These are phyloP conservation scores for Lignosus rhinocerotis DNA, from an alignment of 1,284 basidiomycete genomes.

Conservation along the genomic window DNA sequence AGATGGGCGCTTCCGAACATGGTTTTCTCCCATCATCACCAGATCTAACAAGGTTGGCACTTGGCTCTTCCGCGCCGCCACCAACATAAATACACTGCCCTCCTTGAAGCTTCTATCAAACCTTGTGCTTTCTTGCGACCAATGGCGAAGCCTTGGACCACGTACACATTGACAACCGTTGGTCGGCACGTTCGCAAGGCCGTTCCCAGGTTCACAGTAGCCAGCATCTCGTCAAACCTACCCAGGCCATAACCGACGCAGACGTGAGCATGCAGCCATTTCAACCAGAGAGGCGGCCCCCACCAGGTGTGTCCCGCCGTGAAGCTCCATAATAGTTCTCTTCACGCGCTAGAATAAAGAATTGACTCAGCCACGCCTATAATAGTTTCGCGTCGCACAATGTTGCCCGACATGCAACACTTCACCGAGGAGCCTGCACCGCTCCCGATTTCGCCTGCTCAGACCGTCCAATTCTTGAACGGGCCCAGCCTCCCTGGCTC, in stretches of 20 bases:
- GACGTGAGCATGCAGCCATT: neutral
- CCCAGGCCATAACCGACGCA: too few species aligned
- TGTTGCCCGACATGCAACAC: conserved; percentile 3
- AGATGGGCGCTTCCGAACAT: neutral
- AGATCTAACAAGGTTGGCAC: neutral
- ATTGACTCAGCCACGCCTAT: neutral
- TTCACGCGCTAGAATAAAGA: too few species aligned
- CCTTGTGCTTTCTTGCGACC: neutral
- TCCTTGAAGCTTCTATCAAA: neutral
- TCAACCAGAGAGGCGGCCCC: neutral
- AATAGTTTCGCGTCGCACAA: conserved; percentile 1
- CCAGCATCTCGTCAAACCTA: neutral
- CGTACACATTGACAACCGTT: too few species aligned
- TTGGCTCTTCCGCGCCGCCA: neutral
- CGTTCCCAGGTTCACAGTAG: too few species aligned
- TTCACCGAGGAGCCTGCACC: conserved; percentile 8
- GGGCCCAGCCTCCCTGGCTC: neutral
- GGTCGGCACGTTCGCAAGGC: too few species aligned
- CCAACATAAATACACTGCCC: neutral
- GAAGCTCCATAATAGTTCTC: too few species aligned
- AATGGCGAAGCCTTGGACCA: too few species aligned
- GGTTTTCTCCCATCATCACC: neutral
- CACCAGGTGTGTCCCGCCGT: neutral
- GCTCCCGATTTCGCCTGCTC: neutral
- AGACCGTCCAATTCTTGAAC: neutral